These are phyloP conservation scores for Symbiodinium natans DNA, from an alignment of 73 alveolate genomes.

Conservation along the genomic window DNA sequence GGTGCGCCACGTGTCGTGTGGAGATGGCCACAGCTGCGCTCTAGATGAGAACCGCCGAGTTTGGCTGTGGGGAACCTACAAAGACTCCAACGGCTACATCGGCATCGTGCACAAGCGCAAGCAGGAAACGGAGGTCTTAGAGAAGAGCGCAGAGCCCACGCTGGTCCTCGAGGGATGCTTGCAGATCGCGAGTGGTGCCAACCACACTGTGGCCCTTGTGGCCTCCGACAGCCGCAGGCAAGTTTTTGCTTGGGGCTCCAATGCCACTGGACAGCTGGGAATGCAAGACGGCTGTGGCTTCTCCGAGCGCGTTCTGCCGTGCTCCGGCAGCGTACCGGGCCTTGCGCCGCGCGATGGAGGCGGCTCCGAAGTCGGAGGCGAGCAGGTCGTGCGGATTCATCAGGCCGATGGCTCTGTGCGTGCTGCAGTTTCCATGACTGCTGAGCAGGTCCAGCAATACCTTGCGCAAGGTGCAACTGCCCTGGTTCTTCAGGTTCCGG, in stretches of 20 bases:
- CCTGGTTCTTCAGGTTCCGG: constrained; percentile 53
- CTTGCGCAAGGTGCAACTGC: constrained; percentile 52
- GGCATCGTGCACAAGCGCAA: constrained; percentile 81
- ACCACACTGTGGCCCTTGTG: constrained; percentile 69
- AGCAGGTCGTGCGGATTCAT: constrained; percentile 40
- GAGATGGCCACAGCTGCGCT: constrained; percentile 82
- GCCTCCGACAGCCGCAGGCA: neutral
- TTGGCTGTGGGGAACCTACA: constrained; percentile 85
- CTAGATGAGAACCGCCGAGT: constrained; percentile 49
- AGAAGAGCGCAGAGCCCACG: constrained; percentile 64
- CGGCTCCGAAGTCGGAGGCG: constrained; percentile 60
- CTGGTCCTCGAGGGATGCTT: constrained; percentile 72
- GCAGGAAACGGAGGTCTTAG: constrained; percentile 59
- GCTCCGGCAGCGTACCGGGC: constrained; percentile 41
- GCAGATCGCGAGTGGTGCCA: constrained; percentile 62
- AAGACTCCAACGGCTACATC: constrained; percentile 63
- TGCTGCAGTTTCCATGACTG: constrained; percentile 28
- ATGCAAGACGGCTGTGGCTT: constrained; percentile 42
- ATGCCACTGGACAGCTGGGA: constrained; percentile 82
- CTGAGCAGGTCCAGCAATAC: constrained; percentile 43
- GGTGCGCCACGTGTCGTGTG: constrained; percentile 69
- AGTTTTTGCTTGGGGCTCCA: constrained; percentile 77
- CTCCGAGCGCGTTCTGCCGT: constrained; percentile 10
- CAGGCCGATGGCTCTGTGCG: constrained; percentile 32
- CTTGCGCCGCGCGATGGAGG: constrained; percentile 32